A percentile compares a stretch with the other conserved stretches of the same genome.
These are phyloP conservation scores for Alisma plantagoaquatica DNA, from an alignment of 106 monocot genomes.

Conservation along the genomic window DNA sequence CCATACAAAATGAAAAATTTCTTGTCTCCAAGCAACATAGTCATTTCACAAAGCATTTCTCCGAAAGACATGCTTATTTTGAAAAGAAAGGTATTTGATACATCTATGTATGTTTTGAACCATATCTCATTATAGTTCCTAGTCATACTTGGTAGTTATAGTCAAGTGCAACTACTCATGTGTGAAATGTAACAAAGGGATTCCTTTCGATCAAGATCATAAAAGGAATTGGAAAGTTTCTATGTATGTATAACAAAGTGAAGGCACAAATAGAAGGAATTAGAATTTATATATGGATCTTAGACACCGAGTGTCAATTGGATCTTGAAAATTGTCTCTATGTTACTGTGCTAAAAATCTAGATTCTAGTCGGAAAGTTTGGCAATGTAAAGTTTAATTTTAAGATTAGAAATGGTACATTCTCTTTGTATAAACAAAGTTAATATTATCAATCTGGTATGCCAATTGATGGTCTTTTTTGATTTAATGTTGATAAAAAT, in stretches of 20 bases:
- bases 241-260: neutral
- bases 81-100: neutral
- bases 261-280: neutral
- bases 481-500: neutral
- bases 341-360: neutral
- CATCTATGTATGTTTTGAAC: neutral
- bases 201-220: neutral
- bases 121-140: neutral
- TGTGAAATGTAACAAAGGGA: neutral
- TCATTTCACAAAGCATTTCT: neutral
- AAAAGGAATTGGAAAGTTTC: neutral
- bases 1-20: neutral
- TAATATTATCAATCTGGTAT: neutral
- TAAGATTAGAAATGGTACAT: neutral
- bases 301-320: neutral
- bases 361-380: neutral
- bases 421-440: neutral
- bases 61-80: neutral
- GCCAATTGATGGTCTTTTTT: neutral
- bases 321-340: neutral
- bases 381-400: neutral
- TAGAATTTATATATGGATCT: neutral
- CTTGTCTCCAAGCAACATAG: neutral
- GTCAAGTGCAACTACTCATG: slow-evolving; percentile 1
- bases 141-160: neutral